These are phyloP conservation scores for Didymella pinodella DNA, from an alignment of 2,329 filamentous ascomycete genomes.

Conservation along the genomic window DNA sequence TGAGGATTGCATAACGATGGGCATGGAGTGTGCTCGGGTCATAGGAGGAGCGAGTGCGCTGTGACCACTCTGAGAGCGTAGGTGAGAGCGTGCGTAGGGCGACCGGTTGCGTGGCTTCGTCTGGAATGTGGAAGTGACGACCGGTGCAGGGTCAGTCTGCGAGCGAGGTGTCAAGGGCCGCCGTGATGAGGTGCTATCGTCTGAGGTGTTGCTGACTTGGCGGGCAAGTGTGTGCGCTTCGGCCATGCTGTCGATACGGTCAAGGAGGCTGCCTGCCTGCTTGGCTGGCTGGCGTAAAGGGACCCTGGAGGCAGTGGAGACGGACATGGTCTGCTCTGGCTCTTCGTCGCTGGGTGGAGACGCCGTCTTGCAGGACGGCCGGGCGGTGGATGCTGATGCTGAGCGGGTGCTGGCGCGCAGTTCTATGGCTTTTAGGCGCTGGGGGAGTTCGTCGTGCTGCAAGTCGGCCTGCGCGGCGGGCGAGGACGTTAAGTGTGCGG, in stretches of 20 bases:
- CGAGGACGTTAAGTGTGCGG: slow-evolving; percentile 28
- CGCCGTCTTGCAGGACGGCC: slow-evolving; percentile 16
- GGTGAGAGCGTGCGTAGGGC: slow-evolving; percentile 57
- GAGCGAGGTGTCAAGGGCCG: slow-evolving; percentile 49
- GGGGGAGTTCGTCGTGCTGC: slow-evolving; percentile 26
- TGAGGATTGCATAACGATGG: slow-evolving; percentile 50
- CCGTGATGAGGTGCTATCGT: slow-evolving; percentile 31
- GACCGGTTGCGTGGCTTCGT: slow-evolving; percentile 55
- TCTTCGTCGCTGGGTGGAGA: slow-evolving; percentile 10
- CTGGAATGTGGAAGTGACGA: slow-evolving; percentile 37
- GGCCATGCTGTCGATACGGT: slow-evolving; percentile 31
- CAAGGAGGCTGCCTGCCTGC: slow-evolving; percentile 13
- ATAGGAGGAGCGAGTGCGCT: slow-evolving; percentile 55
- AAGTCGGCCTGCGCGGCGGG: slow-evolving; percentile 24
- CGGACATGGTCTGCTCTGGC: slow-evolving; percentile 8
- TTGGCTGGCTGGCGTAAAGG: slow-evolving; percentile 6
- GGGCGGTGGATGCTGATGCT: slow-evolving; percentile 18
- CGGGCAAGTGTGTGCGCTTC: slow-evolving; percentile 33
- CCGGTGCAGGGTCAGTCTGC: slow-evolving; percentile 50
- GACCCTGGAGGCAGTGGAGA: slow-evolving; percentile 6
- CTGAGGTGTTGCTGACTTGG: slow-evolving; percentile 37
- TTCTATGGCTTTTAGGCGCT: slow-evolving; percentile 36
- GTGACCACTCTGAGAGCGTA: slow-evolving; percentile 56
- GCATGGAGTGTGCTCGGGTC: slow-evolving; percentile 58
- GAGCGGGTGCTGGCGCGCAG: slow-evolving; percentile 21